Base-by-base conservation (phyloP, 2,329 filamentous ascomycete genomes). In the Tolypocladium endophyticum region DNA sequence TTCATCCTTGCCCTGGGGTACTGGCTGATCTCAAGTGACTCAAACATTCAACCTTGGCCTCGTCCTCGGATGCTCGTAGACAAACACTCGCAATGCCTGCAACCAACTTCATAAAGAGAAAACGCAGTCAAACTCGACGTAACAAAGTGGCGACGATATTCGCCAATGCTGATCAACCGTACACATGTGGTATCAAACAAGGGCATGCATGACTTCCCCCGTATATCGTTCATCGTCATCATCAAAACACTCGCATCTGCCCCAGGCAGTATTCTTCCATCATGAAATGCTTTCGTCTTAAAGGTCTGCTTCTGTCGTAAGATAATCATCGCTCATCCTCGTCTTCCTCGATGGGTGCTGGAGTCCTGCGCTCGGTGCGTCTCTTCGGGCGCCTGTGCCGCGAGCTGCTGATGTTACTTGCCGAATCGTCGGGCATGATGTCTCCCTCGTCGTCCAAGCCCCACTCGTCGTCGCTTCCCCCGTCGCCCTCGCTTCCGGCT, bases 391-490 rank as follows among this genome's bases (percentile, higher is more conserved):
- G 78, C 65, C 86, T 79, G 68, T 87, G 80, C 65, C 87, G 74
- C 58, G 86, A 87, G 69, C 86, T 89, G 68, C 84, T 87, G 61
- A 93, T 89, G 69, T 92, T 92, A 73, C 88, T 92, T 30, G 89
- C 89, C 59, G 84, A 88, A 71, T 93, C 89, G 68, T 93, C 89
- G 0, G 89, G 89, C 65, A 86, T 86, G 56, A 93, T 77, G 66
- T 85, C 82, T 53, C 78, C 77, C 60, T 84, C 79, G 61, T 84
- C 79, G 58, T 86, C 83, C 55, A 79, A 78, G 23, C 76, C 78
- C 76, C 82, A 83, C 60, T 86, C 84, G 57, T 81, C 82, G 62
- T 86, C 82, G 64, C 78, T 82, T 57, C 73, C 74, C n/a, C 72
- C 74, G 56, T 81, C 79, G n/a, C 74, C 73, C 47, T 79, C 76